Conservation (phyloP, 2,329 filamentous ascomycete species). For the Clonostachys sp. region DNA sequence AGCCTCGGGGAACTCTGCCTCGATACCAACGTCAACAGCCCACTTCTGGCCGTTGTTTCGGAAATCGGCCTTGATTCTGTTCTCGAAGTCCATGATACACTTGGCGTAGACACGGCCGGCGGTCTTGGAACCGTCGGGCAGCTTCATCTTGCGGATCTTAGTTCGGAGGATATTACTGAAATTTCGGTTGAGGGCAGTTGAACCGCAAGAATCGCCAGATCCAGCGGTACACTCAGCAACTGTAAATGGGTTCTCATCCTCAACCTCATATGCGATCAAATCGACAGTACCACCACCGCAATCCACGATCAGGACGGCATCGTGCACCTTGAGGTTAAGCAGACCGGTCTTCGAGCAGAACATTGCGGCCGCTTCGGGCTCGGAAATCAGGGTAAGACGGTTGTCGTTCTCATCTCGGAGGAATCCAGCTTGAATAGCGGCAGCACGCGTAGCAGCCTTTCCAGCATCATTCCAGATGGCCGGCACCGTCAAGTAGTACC, state of each 20-base stretch:
- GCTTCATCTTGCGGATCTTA: constrained; percentile 98
- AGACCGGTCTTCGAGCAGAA: constrained; percentile 98
- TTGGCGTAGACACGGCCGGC: constrained; percentile 98
- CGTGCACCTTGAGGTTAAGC: constrained; percentile 94
- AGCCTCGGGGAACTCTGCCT: constrained; percentile 95
- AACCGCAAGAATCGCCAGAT: constrained; percentile 95
- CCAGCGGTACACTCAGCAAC: constrained; percentile 96
- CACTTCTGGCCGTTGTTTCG: constrained; percentile 98
- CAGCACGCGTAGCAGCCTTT: constrained; percentile 92
- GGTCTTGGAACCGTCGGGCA: constrained; percentile 93
- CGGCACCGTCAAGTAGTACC: constrained; percentile 97
- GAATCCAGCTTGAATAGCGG: constrained; percentile 95
- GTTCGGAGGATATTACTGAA: constrained; percentile 97
- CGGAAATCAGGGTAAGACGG: constrained; percentile 86
- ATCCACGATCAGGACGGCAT: constrained; percentile 96
- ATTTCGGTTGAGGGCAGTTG: constrained; percentile 95
- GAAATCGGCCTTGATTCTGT: constrained; percentile 99
- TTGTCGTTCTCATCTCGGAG: constrained; percentile 97
- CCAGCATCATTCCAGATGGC: constrained; percentile 99
- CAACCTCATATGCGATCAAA: constrained; percentile 97
- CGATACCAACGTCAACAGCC: constrained; percentile 97
- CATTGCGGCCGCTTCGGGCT: constrained; percentile 93
- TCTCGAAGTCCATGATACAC: constrained; percentile 99
- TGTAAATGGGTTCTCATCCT: constrained; percentile 95
- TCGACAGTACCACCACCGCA: constrained; percentile 98